Evolutionary conservation across 2,329 filamentous ascomycete genomes (phyloP).

Genomic region (Calonectria hawksworthii): DNA sequence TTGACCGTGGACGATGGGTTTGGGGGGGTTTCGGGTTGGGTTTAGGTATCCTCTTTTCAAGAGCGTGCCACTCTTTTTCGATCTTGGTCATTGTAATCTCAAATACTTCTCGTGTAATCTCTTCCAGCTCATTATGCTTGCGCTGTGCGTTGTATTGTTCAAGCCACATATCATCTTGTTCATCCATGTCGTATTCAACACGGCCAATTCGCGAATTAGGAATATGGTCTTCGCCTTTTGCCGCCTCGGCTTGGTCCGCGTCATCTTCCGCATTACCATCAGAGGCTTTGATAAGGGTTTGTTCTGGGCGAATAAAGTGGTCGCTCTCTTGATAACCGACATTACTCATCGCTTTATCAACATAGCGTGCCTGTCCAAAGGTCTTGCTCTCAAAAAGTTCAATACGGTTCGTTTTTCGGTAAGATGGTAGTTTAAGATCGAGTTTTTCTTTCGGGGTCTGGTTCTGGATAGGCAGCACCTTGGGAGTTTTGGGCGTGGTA

Average conservation of each 20-base stretch:
- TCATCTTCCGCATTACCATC: slow-evolving; percentile 74
- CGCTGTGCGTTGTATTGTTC: slow-evolving; percentile 85
- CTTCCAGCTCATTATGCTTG: slow-evolving; percentile 79
- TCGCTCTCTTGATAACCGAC: slow-evolving; percentile 97
- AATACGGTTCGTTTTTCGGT: slow-evolving; percentile 84
- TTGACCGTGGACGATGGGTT: slow-evolving; percentile 91
- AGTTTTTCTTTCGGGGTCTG: slow-evolving; percentile 86
- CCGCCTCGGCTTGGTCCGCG: slow-evolving; percentile 57
- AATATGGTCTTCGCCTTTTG: slow-evolving; percentile 47
- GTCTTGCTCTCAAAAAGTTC: slow-evolving; percentile 86
- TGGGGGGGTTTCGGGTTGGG: slow-evolving; percentile 96
- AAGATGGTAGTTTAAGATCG: slow-evolving; percentile 82
- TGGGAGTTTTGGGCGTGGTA: slow-evolving; percentile 68
- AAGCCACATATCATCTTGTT: slow-evolving; percentile 98
- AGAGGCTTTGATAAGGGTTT: slow-evolving; percentile 75
- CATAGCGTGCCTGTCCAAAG: slow-evolving; percentile 88
- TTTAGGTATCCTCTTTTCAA: slow-evolving; percentile 97
- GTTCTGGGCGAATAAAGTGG: slow-evolving; percentile 83
- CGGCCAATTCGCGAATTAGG: slow-evolving; percentile 72
- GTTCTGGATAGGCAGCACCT: slow-evolving; percentile 81
- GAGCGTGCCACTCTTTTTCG: slow-evolving; percentile 96
- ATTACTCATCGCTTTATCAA: slow-evolving; percentile 96
- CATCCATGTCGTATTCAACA: slow-evolving; percentile 99
- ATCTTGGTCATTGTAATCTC: slow-evolving; percentile 99
- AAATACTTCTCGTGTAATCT: slow-evolving; percentile 93